Percentiles rank a stretch among this genome's conserved stretches.
Evolutionary conservation across 768 basidiomycete species (phyloP).

Genomic region (Suillus subalutaceus): DNA sequence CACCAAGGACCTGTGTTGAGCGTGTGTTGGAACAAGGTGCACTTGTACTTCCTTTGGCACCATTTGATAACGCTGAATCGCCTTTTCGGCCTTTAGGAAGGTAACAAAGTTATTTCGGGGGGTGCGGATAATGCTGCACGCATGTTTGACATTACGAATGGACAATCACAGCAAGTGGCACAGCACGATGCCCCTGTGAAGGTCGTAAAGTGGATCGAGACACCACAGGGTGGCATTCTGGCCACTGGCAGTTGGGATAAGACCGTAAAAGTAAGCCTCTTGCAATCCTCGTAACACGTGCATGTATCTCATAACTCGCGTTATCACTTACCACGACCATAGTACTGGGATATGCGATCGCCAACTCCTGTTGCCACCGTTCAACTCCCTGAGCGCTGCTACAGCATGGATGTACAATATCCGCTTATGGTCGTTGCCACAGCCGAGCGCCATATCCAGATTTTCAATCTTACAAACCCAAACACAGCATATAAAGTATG

Average conservation of each 20-base stretch:
- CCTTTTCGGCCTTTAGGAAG: slow-evolving; percentile 58
- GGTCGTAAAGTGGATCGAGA: slow-evolving; percentile 80
- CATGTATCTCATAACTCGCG: neutral
- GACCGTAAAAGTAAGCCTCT: slow-evolving; percentile 75
- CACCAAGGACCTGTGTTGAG: slow-evolving; percentile 91
- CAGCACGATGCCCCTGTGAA: slow-evolving; percentile 91
- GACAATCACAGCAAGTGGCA: slow-evolving; percentile 80
- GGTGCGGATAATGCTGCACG: slow-evolving; percentile 96
- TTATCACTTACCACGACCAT: neutral
- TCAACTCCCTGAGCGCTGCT: slow-evolving; percentile 87
- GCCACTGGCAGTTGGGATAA: slow-evolving; percentile 99
- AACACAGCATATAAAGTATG: slow-evolving; percentile 74
- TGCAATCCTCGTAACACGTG: slow-evolving; percentile 4
- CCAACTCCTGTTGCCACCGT: slow-evolving; percentile 78
- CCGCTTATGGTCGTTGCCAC: slow-evolving; percentile 91
- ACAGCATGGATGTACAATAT: slow-evolving; percentile 80
- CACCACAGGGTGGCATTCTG: slow-evolving; percentile 72
- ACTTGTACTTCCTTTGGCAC: slow-evolving; percentile 21
- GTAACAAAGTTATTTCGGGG: slow-evolving; percentile 87
- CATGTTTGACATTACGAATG: slow-evolving; percentile 88
- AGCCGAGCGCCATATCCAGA: slow-evolving; percentile 89
- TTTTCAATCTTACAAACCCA: slow-evolving; percentile 86
- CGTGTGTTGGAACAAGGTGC: slow-evolving; percentile 89
- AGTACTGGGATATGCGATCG: slow-evolving; percentile 94
- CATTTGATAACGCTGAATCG: slow-evolving; percentile 1